Evolutionary conservation across 176 grass and related monocot species (phyloP).

Genomic region (Lolium multiflorum): DNA sequence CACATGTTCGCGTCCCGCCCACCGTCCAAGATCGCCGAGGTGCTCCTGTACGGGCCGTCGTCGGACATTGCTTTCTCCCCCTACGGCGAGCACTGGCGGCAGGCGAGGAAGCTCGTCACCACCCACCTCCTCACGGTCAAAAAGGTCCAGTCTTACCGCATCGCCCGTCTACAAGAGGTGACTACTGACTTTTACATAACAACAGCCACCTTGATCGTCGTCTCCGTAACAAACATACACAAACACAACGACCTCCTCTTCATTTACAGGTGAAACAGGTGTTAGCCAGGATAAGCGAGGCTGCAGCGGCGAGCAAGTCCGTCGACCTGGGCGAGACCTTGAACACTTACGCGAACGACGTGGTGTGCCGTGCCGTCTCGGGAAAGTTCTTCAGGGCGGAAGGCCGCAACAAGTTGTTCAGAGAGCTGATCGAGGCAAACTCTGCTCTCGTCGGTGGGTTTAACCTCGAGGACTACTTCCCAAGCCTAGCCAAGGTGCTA

Average conservation of each 20-base stretch:
- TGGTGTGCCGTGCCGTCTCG: conserved; percentile 38
- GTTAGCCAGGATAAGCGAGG: not conserved
- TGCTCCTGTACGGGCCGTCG: not conserved
- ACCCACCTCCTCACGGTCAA: not conserved
- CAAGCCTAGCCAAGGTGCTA: not conserved
- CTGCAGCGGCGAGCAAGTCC: not conserved
- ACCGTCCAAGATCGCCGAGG: not conserved
- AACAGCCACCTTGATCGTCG: not conserved
- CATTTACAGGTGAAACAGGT: conserved; percentile 10
- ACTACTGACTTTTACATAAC: not conserved
- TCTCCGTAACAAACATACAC: too few species aligned
- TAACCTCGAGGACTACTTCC: not conserved
- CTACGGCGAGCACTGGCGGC: conserved; percentile 22
- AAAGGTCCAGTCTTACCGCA: conserved; percentile 9
- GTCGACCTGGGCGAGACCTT: conserved; percentile 39
- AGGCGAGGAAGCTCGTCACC: conserved; percentile 15
- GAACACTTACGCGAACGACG: conserved; percentile 18
- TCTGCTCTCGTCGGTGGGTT: not conserved
- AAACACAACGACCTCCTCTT: too few species aligned
- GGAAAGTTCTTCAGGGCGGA: conserved; percentile 38
- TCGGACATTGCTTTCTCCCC: not conserved
- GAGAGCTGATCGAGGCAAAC: not conserved
- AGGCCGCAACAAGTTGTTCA: conserved; percentile 20
- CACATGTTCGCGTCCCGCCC: conserved; percentile 18
- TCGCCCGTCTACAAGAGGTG: not conserved